Percentiles rank a stretch among this genome's conserved stretches.
phyloP scores from a whole-genome alignment of 176 grass and related monocot species.

The Cenchrus purpureus region DNA sequence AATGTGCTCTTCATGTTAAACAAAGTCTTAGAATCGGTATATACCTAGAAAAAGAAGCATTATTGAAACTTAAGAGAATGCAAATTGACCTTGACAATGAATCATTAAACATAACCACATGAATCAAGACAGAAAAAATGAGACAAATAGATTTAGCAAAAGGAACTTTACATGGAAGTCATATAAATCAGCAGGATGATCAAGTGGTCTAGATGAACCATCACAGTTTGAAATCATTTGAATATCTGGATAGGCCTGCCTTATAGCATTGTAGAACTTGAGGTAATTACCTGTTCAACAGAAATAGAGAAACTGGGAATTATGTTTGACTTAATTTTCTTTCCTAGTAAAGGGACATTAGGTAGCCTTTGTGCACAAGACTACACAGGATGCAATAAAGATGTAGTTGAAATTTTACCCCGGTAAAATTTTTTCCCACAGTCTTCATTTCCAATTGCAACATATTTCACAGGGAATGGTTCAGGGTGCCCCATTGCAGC shows the following conservation, averaged over 20 bases:
- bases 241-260: slow-evolving; percentile 81
- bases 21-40: slow-evolving; percentile 72
- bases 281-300: slow-evolving; percentile 78
- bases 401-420: slow-evolving; percentile 39
- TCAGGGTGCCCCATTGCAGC: slow-evolving; percentile 93
- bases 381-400: slow-evolving; percentile 4
- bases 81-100: background rate
- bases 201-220: slow-evolving; percentile 63
- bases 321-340: background rate
- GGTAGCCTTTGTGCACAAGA: background rate
- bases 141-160: slow-evolving; percentile 11
- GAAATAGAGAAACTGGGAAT: slow-evolving; percentile 27
- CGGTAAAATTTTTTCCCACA: slow-evolving; percentile 74
- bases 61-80: background rate
- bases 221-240: slow-evolving; percentile 92
- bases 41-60: slow-evolving; percentile 52
- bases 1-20: slow-evolving; percentile 76
- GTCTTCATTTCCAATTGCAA: slow-evolving; percentile 97
- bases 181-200: slow-evolving; percentile 92
- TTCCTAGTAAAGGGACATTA: background rate
- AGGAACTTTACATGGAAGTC: slow-evolving; percentile 81
- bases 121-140: background rate
- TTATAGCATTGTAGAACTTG: slow-evolving; percentile 87
- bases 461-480: slow-evolving; percentile 87
- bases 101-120: slow-evolving; percentile 21